A percentile compares a stretch with the other conserved stretches of the same genome.
These are phyloP conservation scores for Hansenula lynferdii DNA, from an alignment of 1,139 yeast species.

Conservation along the genomic window DNA sequence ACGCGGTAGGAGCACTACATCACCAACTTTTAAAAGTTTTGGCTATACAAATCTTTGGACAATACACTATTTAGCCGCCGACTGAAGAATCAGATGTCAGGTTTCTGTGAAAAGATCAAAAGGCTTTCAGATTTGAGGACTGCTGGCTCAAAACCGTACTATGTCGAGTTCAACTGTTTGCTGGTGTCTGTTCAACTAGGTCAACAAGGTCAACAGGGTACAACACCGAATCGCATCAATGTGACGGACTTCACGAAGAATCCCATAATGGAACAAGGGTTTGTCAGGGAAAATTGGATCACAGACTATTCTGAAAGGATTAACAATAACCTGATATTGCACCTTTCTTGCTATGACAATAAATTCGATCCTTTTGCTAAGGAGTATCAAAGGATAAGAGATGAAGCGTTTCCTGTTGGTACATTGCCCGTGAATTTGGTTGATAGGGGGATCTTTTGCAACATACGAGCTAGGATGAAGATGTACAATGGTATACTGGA, in stretches of 20 bases:
- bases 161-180: neutral
- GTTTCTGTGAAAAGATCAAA: no score
- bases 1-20: conserved; percentile 1
- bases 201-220: no score
- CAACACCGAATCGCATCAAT: conserved; percentile 1
- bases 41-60: neutral
- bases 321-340: conserved; percentile 4
- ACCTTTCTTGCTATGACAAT: conserved; percentile 6
- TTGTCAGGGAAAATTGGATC: conserved; percentile 2
- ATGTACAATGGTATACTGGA: conserved; percentile 6
- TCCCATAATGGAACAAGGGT: neutral
- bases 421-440: conserved; percentile 1
- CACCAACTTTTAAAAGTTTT: neutral
- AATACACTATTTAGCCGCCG: no score
- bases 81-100: no score
- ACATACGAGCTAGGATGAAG: conserved; percentile 6
- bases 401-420: neutral
- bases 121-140: neutral
- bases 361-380: conserved; percentile 3
- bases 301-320: conserved; percentile 4
- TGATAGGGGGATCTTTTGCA: conserved; percentile 8
- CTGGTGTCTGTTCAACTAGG: neutral
- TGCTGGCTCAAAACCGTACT: neutral
- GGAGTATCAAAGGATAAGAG: neutral
- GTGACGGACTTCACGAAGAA: conserved; percentile 16